Conservation (phyloP, 164 flowering plant genomes). For the Paratinospora sagittata region DNA sequence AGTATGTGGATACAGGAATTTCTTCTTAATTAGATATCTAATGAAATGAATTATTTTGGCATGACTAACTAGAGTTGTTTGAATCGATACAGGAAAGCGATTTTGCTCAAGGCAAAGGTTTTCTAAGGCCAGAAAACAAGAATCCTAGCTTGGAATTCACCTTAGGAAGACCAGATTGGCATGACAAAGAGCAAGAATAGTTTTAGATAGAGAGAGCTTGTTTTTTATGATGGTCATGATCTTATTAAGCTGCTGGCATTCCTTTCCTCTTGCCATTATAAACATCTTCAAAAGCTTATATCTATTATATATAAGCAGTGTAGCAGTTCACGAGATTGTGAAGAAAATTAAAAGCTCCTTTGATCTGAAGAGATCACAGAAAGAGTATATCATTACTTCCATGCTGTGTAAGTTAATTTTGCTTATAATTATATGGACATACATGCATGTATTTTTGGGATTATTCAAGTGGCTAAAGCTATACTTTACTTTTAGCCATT, state of each 20-base stretch:
- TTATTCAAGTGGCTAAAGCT: background rate
- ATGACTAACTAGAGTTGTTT: background rate
- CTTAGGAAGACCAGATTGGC: constrained; percentile 68
- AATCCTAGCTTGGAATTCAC: constrained; percentile 76
- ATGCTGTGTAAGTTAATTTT: background rate
- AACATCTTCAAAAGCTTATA: too few species aligned
- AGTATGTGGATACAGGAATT: background rate
- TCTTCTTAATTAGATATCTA: background rate
- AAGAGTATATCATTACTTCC: too few species aligned
- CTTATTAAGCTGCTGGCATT: constrained; percentile 9
- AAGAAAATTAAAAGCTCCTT: background rate
- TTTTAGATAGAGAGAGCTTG: background rate
- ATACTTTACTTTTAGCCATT: constrained; percentile 3
- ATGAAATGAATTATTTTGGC: background rate
- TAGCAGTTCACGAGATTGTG: background rate
- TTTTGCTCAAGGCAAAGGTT: constrained; percentile 21
- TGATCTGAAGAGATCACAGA: background rate
- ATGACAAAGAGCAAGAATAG: constrained; percentile 34
- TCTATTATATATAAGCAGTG: background rate
- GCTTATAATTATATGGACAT: background rate
- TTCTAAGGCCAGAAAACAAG: constrained; percentile 23
- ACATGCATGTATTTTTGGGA: constrained; percentile 1
- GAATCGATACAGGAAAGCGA: constrained; percentile 30
- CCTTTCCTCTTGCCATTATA: background rate
- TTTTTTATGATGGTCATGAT: background rate